A percentile compares a stretch with the other conserved stretches of the same genome.
Conservation (phyloP, 1,139 yeast genomes). For the Waltiozyma sp. region DNA sequence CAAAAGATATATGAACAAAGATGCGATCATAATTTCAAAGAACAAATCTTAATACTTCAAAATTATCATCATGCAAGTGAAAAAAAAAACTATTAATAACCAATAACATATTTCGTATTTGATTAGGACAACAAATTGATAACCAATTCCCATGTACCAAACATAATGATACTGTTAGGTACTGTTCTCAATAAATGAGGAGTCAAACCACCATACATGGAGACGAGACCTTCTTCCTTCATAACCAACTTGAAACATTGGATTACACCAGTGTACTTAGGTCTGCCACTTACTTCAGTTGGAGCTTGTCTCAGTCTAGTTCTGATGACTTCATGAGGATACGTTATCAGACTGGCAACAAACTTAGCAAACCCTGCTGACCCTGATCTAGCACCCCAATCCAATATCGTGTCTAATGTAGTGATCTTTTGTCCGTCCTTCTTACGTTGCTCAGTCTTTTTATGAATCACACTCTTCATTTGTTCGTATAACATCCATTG, state of each 20-base stretch:
- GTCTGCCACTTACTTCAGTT: slow-evolving; percentile 58
- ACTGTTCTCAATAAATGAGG: slow-evolving; percentile 95
- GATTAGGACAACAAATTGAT: slow-evolving; percentile 51
- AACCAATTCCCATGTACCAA: slow-evolving; percentile 97
- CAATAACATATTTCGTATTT: too few species aligned
- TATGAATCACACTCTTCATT: slow-evolving; percentile 65
- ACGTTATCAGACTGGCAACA: slow-evolving; percentile 83
- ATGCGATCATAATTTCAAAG: too few species aligned
- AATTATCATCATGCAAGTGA: too few species aligned
- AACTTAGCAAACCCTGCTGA: slow-evolving; percentile 97
- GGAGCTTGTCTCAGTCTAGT: slow-evolving; percentile 97
- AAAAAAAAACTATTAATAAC: not conserved
- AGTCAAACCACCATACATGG: slow-evolving; percentile 96
- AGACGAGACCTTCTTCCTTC: slow-evolving; percentile 83
- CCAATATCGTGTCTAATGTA: slow-evolving; percentile 54
- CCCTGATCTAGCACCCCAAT: slow-evolving; percentile 95
- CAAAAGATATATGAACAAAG: too few species aligned
- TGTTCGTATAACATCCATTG: slow-evolving; percentile 98
- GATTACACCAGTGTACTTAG: slow-evolving; percentile 80
- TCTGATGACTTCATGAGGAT: slow-evolving; percentile 96
- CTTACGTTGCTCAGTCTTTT: slow-evolving; percentile 40
- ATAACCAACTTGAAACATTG: slow-evolving; percentile 77
- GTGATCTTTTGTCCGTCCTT: slow-evolving; percentile 39
- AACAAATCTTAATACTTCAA: too few species aligned
- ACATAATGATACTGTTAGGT: slow-evolving; percentile 96